phyloP scores from a whole-genome alignment of 2,329 filamentous ascomycete genomes.

The Exophiala viscosa region DNA sequence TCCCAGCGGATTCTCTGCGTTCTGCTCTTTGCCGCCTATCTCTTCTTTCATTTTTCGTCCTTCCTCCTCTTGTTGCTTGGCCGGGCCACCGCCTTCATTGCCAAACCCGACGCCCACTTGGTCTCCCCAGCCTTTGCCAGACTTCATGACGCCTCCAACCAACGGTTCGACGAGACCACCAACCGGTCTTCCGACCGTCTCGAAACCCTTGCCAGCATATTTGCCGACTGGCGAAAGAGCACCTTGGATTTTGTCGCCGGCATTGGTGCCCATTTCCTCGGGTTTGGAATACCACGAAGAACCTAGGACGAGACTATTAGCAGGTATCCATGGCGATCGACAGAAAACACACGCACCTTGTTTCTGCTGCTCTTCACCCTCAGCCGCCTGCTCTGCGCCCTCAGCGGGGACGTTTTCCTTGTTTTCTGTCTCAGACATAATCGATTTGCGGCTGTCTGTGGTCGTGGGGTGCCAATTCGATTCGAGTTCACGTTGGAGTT shows the following conservation, averaged over 20 bases:
- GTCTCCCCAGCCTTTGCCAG: slow-evolving; percentile 27
- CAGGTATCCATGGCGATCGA: background rate
- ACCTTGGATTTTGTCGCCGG: slow-evolving; percentile 27
- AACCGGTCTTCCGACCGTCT: slow-evolving; percentile 22
- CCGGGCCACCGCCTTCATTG: slow-evolving; percentile 27
- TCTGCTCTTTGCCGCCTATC: slow-evolving; percentile 30
- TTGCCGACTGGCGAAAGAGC: slow-evolving; percentile 29
- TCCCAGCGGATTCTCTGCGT: slow-evolving; percentile 28
- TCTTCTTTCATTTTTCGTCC: slow-evolving; percentile 24
- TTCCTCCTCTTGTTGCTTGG: slow-evolving; percentile 26
- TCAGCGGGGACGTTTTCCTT: slow-evolving; percentile 7
- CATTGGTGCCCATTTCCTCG: slow-evolving; percentile 23
- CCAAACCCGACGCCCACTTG: slow-evolving; percentile 26
- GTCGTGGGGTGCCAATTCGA: slow-evolving; percentile 12
- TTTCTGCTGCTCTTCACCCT: background rate
- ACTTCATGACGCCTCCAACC: slow-evolving; percentile 27
- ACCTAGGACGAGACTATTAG: background rate
- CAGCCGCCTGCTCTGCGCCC: background rate
- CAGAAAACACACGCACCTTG: background rate
- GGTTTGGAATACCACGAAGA: slow-evolving; percentile 21
- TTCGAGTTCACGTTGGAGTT: slow-evolving; percentile 1
- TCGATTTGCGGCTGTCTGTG: background rate
- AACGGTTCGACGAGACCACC: slow-evolving; percentile 29
- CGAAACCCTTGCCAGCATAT: slow-evolving; percentile 26
- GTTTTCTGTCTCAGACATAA: slow-evolving; percentile 10